phyloP scores from a whole-genome alignment of 495 filamentous ascomycete species.

The Annulohypoxylon bovei region DNA sequence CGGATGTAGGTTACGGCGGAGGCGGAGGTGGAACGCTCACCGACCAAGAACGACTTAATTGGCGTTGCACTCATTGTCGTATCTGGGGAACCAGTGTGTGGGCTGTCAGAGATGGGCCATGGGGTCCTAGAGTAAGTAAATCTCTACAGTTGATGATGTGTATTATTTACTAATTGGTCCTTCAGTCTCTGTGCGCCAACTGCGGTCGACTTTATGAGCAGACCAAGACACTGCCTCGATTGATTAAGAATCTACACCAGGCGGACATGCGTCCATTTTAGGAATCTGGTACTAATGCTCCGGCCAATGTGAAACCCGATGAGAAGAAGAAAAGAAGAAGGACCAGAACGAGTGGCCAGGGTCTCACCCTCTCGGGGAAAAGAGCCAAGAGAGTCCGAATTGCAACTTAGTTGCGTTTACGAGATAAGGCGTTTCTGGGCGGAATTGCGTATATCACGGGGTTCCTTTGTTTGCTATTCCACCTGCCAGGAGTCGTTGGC shows the following conservation, averaged over 20 bases:
- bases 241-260: conserved; percentile 79
- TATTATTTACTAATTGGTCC: conserved; percentile 26
- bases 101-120: conserved; percentile 92
- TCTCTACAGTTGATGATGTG: neutral
- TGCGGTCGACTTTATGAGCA: conserved; percentile 91
- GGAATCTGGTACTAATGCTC: conserved; percentile 8
- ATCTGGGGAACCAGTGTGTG: conserved; percentile 91
- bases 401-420: conserved; percentile 2
- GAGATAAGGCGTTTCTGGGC: conserved; percentile 34
- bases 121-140: conserved; percentile 78
- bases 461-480: conserved; percentile 8
- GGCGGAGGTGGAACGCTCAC: conserved; percentile 73
- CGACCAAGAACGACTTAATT: conserved; percentile 83
- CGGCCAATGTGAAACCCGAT: neutral
- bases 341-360: too few species aligned
- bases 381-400: neutral
- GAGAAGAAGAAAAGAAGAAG: neutral
- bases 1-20: conserved; percentile 72
- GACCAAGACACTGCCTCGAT: conserved; percentile 83
- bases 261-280: conserved; percentile 53
- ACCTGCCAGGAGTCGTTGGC: conserved; percentile 38
- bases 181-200: conserved; percentile 89
- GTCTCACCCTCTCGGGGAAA: too few species aligned
- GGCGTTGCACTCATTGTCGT: conserved; percentile 90
- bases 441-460: conserved; percentile 24